These are phyloP conservation scores for Ogataea chonburiensis DNA, from an alignment of 805 yeast genomes.

Conservation along the genomic window DNA sequence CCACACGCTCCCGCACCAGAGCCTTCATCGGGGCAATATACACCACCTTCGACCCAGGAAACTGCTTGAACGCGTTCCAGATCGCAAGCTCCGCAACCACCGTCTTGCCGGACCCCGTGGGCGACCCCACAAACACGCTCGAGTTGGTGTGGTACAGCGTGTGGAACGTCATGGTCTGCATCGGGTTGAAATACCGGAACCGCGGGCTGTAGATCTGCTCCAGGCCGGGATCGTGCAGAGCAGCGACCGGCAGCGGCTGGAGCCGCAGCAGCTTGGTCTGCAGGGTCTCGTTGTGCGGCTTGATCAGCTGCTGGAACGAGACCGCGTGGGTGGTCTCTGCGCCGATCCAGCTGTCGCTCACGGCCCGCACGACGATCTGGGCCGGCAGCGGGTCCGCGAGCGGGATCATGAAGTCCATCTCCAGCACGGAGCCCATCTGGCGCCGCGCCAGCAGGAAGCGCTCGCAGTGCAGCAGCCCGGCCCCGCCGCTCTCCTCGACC, in stretches of 20 bases:
- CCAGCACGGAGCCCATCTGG: conserved; percentile 56
- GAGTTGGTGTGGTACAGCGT: conserved; percentile 76
- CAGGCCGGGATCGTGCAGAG: conserved; percentile 64
- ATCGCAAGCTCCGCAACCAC: conserved; percentile 95
- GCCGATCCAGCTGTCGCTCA: conserved; percentile 90
- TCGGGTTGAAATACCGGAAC: conserved; percentile 91
- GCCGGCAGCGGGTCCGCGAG: conserved; percentile 85
- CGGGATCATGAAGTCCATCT: conserved; percentile 91
- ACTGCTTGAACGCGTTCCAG: conserved; percentile 89
- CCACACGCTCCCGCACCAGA: conserved; percentile 77
- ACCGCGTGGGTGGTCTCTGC: conserved; percentile 73
- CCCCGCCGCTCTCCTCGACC: conserved; percentile 80
- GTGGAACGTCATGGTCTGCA: conserved; percentile 97
- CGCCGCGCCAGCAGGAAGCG: conserved; percentile 66
- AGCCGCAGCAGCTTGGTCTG: conserved; percentile 76
- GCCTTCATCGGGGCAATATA: conserved; percentile 92
- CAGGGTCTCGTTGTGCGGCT: conserved; percentile 84
- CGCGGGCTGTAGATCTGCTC: conserved; percentile 65
- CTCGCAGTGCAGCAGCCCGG: conserved; percentile 77
- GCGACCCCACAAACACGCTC: conserved; percentile 91
- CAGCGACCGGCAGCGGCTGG: conserved; percentile 83
- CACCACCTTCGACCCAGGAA: conserved; percentile 77
- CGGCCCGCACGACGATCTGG: conserved; percentile 74
- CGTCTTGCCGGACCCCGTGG: conserved; percentile 98
- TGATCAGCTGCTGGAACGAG: conserved; percentile 84